Evolutionary conservation across 192 early-diverging fungal species (phyloP), one percentile per base, ranked within the genome.

Genomic region (Rhizoclosmatium globosum): DNA sequence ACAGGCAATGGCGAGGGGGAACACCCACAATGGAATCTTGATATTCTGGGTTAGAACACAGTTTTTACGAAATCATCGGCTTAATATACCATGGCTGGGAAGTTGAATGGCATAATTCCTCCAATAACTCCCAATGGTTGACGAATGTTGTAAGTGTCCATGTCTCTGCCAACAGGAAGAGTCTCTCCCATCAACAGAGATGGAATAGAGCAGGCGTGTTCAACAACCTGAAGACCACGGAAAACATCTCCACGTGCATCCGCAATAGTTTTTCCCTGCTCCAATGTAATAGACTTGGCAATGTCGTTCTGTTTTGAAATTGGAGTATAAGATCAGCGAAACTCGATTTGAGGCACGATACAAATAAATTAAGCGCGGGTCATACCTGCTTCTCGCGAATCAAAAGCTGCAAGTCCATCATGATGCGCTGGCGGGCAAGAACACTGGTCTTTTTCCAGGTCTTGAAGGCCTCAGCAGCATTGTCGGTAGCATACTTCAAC

Each of bases 71-170:
- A 77, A 66, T 7, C 3, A 3, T 15, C 3, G 0, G n/a, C 15
- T 45, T 13, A 44, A 39, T 57, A 39, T 17, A 89, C 86, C 96
- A 97, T 97, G 48, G 96, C 97, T 3, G 97, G 97, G 85, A 98
- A 98, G 83, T 98, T 98, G 89, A 98, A 98, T 58, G 97, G 96
- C 77, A 92, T 92, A 74, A 98, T 97, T 66, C 97, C 97, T 47
- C 91, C 96, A 59, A 94, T 92, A 42, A 98, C 97, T 73, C 97
- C 97, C 64, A 89, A 84, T 38, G 97, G 97, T 82, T 97, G 94
- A 46, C 96, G 92, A 71, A 95, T 92, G 9, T 93, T 94, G 86
- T 94, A 97, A 19, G 97, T 98, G 70, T 97, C 97, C 97, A 98
- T 98, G 81, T 97, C 96, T 47, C 86, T 91, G 4, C 95, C 83